Conservation (phyloP, 768 basidiomycete genomes). For the Termitomyces heimii region DNA sequence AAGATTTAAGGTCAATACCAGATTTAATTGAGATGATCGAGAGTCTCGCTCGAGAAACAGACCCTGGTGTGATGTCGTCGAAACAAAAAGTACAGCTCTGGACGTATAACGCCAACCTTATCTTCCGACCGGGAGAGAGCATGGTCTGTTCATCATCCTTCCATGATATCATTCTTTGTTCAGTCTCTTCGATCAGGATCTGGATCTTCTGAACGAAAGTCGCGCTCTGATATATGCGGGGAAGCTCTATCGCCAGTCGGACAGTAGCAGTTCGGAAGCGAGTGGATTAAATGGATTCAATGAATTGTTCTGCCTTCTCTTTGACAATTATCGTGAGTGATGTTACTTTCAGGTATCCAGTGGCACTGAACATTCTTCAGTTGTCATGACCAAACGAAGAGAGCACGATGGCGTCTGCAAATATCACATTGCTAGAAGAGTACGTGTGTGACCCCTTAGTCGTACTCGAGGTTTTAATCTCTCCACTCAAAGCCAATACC, state of each 20-base stretch:
- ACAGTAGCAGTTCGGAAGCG: conserved; percentile 73
- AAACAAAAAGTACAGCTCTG: conserved; percentile 90
- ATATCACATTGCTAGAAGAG: conserved; percentile 74
- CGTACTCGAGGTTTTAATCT: not conserved
- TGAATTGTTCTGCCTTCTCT: conserved; percentile 83
- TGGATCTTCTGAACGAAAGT: conserved; percentile 84
- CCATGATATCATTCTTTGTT: not conserved
- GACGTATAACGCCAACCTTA: conserved; percentile 71
- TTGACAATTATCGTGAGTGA: conserved; percentile 87
- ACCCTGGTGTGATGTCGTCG: conserved; percentile 79
- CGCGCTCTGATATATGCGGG: conserved; percentile 82
- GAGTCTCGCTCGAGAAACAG: conserved; percentile 76
- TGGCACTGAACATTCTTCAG: conserved; percentile 29
- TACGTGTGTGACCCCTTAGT: conserved; percentile 27
- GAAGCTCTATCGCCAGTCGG: conserved; percentile 76
- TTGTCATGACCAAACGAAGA: conserved; percentile 79
- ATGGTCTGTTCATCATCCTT: conserved; percentile 34
- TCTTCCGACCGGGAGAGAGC: conserved; percentile 71
- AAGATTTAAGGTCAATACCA: conserved; percentile 76
- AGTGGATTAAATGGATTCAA: conserved; percentile 81
- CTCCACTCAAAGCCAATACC: conserved; percentile 69
- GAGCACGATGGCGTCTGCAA: conserved; percentile 70
- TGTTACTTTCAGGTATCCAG: not conserved
- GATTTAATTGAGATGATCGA: conserved; percentile 89
- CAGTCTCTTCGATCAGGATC: conserved; percentile 41